Evolutionary conservation across 106 monocot genomes (phyloP).

Genomic region (Vanilla planifolia): DNA sequence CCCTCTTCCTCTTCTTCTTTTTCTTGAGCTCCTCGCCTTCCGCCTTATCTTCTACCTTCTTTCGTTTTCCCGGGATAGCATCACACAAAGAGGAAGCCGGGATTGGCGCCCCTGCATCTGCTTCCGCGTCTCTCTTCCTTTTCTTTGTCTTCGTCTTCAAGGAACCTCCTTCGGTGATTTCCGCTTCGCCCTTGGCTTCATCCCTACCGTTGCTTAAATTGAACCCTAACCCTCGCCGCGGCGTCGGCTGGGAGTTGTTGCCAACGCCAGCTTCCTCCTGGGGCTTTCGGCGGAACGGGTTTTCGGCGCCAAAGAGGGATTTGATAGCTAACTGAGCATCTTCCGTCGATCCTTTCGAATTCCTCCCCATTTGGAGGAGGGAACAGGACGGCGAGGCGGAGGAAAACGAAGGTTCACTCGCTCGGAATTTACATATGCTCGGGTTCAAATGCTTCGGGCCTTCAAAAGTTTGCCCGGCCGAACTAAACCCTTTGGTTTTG

Average conservation of each 20-base stretch:
- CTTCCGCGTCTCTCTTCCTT: slow-evolving; percentile 23
- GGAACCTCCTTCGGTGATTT: background rate
- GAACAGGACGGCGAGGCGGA: background rate
- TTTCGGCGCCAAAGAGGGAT: slow-evolving; percentile 73
- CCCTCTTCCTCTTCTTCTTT: slow-evolving; percentile 68
- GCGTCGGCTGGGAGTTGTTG: background rate
- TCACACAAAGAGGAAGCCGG: background rate
- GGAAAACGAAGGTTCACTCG: too few species aligned
- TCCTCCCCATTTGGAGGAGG: slow-evolving; percentile 27
- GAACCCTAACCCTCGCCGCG: slow-evolving; percentile 7
- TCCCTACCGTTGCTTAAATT: background rate
- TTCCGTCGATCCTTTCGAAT: slow-evolving; percentile 11
- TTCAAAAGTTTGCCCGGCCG: too few species aligned
- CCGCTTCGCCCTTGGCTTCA: background rate
- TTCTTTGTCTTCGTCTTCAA: slow-evolving; percentile 5
- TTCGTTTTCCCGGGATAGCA: slow-evolving; percentile 12
- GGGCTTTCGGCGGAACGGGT: slow-evolving; percentile 87
- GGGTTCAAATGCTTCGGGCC: too few species aligned
- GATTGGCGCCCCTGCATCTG: background rate
- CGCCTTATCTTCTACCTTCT: slow-evolving; percentile 17
- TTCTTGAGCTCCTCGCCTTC: slow-evolving; percentile 9
- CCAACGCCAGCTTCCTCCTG: slow-evolving; percentile 11
- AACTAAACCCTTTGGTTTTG: too few species aligned
- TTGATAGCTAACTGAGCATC: slow-evolving; percentile 15
- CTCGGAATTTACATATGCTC: too few species aligned